Base-by-base conservation (phyloP, 108 stramenopile species). In the Hondaea fermentalgiana region DNA sequence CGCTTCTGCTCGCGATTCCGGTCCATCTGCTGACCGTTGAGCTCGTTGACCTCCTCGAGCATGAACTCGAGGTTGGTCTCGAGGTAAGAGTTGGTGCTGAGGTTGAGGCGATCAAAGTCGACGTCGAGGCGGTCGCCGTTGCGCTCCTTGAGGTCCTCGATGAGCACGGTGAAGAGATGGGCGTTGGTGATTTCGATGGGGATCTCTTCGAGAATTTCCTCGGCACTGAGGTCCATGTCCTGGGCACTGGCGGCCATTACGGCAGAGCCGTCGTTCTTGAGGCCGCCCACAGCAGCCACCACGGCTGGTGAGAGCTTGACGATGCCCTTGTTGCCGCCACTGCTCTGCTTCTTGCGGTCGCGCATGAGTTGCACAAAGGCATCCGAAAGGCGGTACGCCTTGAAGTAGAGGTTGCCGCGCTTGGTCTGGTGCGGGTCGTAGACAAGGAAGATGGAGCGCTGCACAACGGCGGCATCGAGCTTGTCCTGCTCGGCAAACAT, bases 401-500 rank as follows among this genome's bases (percentile, higher is more conserved):
- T 98, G 90, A 99, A 91, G 43, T 90, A 92, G 60, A 99, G 93
- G 69, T 95, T 94, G 8, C 99, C 99, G 72, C 95, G 93, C 10
- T 95, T 91, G 21, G 97, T 97, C 93, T 97, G 97, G 88, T 97
- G 92, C 25, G 99, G 98, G 93, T 99, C 99, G 93, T 98, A 99
- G 16, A 99, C 91, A 43, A 99, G 91, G 57, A 98, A 97, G 29
- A 99, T 96, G 0, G 87, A 83, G 25, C 51, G 45, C 51, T 83
- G 76, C 59, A 96, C 95, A 88, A 97, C 97, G 91, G 96, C 96
- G 87, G 96, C 94, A 42, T 42, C 87, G 58, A 99, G 93, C 28
- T 99, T 96, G 17, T 96, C 96, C 92, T 97, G 97, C 88, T 98
- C 98, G 71, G 94, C 95, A 53, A 97, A 95, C 92, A 98, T 98